phyloP scores from a whole-genome alignment of 2,329 filamentous ascomycete species.

The Fusarium cyanostomum region DNA sequence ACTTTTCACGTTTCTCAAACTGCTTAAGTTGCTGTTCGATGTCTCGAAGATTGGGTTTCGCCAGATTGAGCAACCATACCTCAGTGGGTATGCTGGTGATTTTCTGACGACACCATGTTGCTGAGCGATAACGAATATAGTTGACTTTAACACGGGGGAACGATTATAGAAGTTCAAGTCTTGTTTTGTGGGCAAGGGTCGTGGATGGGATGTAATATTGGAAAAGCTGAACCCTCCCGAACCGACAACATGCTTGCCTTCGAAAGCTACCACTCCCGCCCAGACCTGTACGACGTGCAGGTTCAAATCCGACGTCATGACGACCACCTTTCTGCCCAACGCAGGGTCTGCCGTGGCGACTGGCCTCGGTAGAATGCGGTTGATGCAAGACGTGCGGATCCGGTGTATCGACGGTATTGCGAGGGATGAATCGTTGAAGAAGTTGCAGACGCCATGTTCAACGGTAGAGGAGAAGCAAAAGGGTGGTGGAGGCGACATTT shows the following conservation, averaged over 20 bases:
- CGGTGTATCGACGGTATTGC: constrained; percentile 16
- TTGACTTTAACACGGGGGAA: too few species aligned
- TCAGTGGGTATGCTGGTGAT: too few species aligned
- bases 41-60: too few species aligned
- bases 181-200: too few species aligned
- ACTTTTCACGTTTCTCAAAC: too few species aligned
- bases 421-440: constrained; percentile 23
- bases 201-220: too few species aligned
- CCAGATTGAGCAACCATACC: too few species aligned
- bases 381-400: constrained; percentile 39
- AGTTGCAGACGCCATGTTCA: constrained; percentile 24
- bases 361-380: constrained; percentile 38
- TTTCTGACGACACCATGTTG: too few species aligned
- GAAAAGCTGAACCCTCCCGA: constrained; percentile 30
- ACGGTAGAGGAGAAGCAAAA: constrained; percentile 25
- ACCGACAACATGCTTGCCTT: constrained; percentile 40
- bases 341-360: constrained; percentile 37
- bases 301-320: constrained; percentile 36
- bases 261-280: constrained; percentile 30
- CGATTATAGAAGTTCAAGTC: too few species aligned
- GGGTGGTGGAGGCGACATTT: constrained; percentile 32
- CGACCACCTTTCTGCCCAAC: constrained; percentile 27
- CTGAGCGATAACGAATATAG: too few species aligned
- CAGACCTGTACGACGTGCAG: constrained; percentile 38
- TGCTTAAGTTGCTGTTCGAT: too few species aligned